These are phyloP conservation scores for Pterocarpus macrocarpus DNA, from an alignment of 306 rosid genomes.

Conservation along the genomic window DNA sequence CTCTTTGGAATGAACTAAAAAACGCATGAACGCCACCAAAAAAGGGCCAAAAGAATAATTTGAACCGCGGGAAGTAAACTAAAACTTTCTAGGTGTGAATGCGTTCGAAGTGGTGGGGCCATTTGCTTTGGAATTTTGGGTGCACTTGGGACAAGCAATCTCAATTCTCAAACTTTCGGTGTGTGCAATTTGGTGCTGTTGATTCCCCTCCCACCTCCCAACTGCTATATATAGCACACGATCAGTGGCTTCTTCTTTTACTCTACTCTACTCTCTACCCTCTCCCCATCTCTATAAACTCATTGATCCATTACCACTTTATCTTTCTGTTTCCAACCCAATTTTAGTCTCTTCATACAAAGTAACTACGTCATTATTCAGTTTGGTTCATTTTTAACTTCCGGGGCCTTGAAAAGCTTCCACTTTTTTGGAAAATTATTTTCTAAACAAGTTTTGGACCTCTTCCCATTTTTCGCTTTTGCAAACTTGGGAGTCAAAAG, in stretches of 20 bases:
- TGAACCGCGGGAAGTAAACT: conserved; percentile 47
- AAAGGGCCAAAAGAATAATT: conserved; percentile 46
- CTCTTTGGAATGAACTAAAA: neutral
- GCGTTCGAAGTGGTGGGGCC: conserved; percentile 62
- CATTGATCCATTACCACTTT: conserved; percentile 17
- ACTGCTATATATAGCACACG: conserved; percentile 53
- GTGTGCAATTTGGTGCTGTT: conserved; percentile 59
- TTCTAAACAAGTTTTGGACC: conserved; percentile 35
- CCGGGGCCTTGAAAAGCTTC: conserved; percentile 50
- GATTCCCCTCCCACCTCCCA: conserved; percentile 48
- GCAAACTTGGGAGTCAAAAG: neutral
- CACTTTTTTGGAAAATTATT: conserved; percentile 48
- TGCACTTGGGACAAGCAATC: conserved; percentile 74
- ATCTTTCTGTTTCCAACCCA: conserved; percentile 3
- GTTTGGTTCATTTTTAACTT: conserved; percentile 39
- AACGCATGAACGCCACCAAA: neutral
- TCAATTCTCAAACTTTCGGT: conserved; percentile 75
- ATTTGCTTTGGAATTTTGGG: conserved; percentile 73
- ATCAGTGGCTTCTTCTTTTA: conserved; percentile 40
- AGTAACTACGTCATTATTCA: conserved; percentile 4
- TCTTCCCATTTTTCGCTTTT: conserved; percentile 19
- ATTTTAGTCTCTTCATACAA: neutral
- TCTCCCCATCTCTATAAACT: conserved; percentile 25
- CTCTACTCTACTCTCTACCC: conserved; percentile 57
- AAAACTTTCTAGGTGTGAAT: conserved; percentile 66